phyloP scores from a whole-genome alignment of 257 asterid species.

The Solanum tarijense region DNA sequence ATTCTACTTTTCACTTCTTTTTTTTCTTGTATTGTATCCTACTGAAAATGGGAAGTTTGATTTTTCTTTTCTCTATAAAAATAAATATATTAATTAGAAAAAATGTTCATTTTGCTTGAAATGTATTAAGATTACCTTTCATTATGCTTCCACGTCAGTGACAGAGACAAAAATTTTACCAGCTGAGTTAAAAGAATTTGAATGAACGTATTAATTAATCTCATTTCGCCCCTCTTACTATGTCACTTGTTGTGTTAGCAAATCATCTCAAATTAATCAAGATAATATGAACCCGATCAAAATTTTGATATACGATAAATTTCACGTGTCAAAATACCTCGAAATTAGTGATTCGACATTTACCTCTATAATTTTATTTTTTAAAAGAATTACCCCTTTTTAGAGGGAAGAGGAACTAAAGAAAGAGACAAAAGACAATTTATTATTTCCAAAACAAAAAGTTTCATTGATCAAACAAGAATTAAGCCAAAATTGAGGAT shows the following conservation, averaged over 20 bases:
- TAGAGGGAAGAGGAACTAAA: background rate
- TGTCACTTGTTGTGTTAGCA: no score
- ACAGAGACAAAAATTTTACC: rapidly evolving
- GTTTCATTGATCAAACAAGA: background rate
- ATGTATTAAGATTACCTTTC: background rate
- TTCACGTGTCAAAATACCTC: background rate
- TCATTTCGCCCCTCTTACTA: no score
- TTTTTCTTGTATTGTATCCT: background rate
- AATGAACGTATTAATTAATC: no score
- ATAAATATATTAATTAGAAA: background rate
- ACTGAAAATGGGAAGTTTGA: background rate
- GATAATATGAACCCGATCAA: background rate
- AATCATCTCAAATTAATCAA: background rate
- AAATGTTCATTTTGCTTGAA: background rate
- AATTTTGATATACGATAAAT: background rate
- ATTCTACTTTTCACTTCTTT: background rate
- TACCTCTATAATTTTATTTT: background rate
- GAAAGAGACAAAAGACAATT: background rate
- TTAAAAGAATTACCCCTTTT: background rate
- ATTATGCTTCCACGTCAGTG: background rate
- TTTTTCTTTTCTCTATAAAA: background rate
- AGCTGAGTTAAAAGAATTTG: no score
- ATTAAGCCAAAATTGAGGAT: background rate
- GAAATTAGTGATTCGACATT: background rate
- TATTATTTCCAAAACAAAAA: background rate